phyloP scores from a whole-genome alignment of 1,139 yeast genomes.

The Meyerozyma sp. region DNA sequence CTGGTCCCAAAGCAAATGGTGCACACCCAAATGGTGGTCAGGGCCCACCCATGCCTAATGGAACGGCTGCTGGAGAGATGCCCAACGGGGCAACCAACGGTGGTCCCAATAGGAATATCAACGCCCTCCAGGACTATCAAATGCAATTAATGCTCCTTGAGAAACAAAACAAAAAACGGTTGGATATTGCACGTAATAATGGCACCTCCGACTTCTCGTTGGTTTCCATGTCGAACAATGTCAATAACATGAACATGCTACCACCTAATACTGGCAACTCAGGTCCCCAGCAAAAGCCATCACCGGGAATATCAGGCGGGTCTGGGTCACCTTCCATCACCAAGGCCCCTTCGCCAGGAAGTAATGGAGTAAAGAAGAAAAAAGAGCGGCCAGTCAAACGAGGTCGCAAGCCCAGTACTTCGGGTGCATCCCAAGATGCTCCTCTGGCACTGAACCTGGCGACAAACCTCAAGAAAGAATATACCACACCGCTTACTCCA shows the following conservation, averaged over 20 bases:
- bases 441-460: slow-evolving; percentile 3
- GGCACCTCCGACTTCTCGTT: slow-evolving; percentile 10
- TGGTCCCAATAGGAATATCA: slow-evolving; percentile 23
- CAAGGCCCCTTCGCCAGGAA: slow-evolving; percentile 32
- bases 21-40: slow-evolving; percentile 5
- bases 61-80: background rate
- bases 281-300: slow-evolving; percentile 15
- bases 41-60: slow-evolving; percentile 1
- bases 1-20: slow-evolving; percentile 4
- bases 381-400: slow-evolving; percentile 28
- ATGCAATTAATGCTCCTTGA: slow-evolving; percentile 69
- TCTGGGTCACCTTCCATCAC: slow-evolving; percentile 10
- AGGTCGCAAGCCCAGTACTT: slow-evolving; percentile 29
- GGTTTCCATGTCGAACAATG: background rate
- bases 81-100: background rate
- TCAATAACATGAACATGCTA: slow-evolving; percentile 7
- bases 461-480: slow-evolving; percentile 22
- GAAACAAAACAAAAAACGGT: slow-evolving; percentile 62
- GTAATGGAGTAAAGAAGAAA: slow-evolving; percentile 20
- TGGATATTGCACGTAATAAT: slow-evolving; percentile 43
- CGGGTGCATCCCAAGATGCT: slow-evolving; percentile 9
- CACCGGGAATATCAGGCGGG: slow-evolving; percentile 20
- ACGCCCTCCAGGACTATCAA: slow-evolving; percentile 67
- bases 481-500: slow-evolving; percentile 40
- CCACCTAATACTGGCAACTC: slow-evolving; percentile 2